Conservation (phyloP, 805 yeast genomes). For the Starmera pachycereana region DNA sequence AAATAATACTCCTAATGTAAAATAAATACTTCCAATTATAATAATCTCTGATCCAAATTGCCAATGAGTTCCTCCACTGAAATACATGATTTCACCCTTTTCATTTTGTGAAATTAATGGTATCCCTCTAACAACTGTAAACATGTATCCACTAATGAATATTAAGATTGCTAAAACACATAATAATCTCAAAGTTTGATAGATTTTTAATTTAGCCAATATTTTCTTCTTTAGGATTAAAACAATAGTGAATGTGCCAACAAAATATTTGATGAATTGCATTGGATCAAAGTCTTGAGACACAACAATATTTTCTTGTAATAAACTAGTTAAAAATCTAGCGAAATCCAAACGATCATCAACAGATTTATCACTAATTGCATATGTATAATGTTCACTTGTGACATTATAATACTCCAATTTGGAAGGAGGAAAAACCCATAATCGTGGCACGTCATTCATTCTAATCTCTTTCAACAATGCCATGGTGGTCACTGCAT, state of each 20-base stretch:
- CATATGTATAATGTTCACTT: constrained; percentile 27
- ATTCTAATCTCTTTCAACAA: constrained; percentile 33
- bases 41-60: constrained; percentile 65
- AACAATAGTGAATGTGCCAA: constrained; percentile 33
- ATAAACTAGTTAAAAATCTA: constrained; percentile 35
- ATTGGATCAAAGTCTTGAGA: constrained; percentile 30
- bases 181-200: constrained; percentile 19
- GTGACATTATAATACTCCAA: constrained; percentile 15
- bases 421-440: constrained; percentile 49
- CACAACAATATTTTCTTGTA: constrained; percentile 33
- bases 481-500: constrained; percentile 33
- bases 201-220: constrained; percentile 19
- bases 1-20: constrained; percentile 31
- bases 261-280: constrained; percentile 36
- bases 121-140: constrained; percentile 45
- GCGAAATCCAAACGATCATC: constrained; percentile 40
- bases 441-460: constrained; percentile 51
- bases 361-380: constrained; percentile 18
- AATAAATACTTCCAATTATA: constrained; percentile 40
- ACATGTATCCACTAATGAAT: constrained; percentile 55
- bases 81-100: constrained; percentile 39
- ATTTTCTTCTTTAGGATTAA: constrained; percentile 39
- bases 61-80: constrained; percentile 56
- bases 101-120: constrained; percentile 52
- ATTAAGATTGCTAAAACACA: constrained; percentile 31